A percentile compares a stretch with the other conserved stretches of the same genome.
These are phyloP conservation scores for Exophiala sideris DNA, from an alignment of 2,329 filamentous ascomycete genomes.

Conservation along the genomic window DNA sequence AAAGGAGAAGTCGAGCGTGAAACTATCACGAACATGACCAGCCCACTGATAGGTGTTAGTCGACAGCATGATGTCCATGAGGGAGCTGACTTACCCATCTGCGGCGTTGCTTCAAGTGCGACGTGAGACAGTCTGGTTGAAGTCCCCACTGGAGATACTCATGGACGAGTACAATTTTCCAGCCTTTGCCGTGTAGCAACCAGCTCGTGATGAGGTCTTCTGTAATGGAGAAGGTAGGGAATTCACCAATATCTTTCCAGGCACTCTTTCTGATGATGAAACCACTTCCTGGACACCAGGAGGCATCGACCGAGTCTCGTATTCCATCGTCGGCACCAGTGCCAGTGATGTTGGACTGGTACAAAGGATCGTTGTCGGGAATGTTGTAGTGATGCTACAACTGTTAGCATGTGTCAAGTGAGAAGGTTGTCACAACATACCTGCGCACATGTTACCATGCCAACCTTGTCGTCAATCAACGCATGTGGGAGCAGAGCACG, in stretches of 20 bases:
- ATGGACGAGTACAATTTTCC: slow-evolving; percentile 28
- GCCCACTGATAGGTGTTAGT: slow-evolving; percentile 21
- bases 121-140: slow-evolving; percentile 35
- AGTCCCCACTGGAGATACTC: slow-evolving; percentile 29
- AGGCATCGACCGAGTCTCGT: slow-evolving; percentile 28
- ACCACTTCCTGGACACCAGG: slow-evolving; percentile 32
- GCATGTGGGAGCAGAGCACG: slow-evolving; percentile 38
- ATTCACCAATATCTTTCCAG: slow-evolving; percentile 29
- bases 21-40: slow-evolving; percentile 18
- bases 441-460: slow-evolving; percentile 34
- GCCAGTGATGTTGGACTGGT: slow-evolving; percentile 32
- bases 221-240: slow-evolving; percentile 29
- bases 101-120: slow-evolving; percentile 38
- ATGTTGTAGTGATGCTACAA: slow-evolving; percentile 32
- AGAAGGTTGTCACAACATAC: slow-evolving; percentile 7
- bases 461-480: slow-evolving; percentile 29
- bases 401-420: slow-evolving; percentile 3
- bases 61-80: slow-evolving; percentile 34
- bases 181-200: slow-evolving; percentile 28
- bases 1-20: slow-evolving; percentile 13
- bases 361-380: slow-evolving; percentile 29
- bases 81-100: slow-evolving; percentile 44
- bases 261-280: slow-evolving; percentile 30
- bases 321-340: slow-evolving; percentile 34
- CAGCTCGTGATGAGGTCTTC: slow-evolving; percentile 31